Base-by-base conservation (phyloP, 2,329 filamentous ascomycete genomes). In the Aureobasidium subglaciale region DNA sequence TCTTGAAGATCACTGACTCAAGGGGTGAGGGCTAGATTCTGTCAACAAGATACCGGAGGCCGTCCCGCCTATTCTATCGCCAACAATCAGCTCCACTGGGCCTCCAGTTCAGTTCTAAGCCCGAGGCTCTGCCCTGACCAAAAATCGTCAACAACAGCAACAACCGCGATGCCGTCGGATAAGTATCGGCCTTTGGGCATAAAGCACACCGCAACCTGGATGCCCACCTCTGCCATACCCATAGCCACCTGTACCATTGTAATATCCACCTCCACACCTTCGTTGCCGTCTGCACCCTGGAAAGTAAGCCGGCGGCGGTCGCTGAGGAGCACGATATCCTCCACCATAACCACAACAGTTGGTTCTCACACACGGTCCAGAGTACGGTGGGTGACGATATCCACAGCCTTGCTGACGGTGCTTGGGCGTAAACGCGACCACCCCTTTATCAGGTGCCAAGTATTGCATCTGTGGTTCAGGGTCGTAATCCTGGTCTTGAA, bases 361-460 rank as follows among this genome's bases (percentile, higher is more conserved):
- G 29, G 18, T 8, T 32, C 48, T 32, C n/a, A 16, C 11, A 29
- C 20, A 38, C 2, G 32, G 8, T 13, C 46, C 46, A 9, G 25
- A 38, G 20, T 50, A 50, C 7, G 10, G 20, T 50, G 46, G 46
- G 35, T 22, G 7, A 32, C 35, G 35, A 41, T 41, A 41, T 6
- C 35, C 48, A 32, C 32, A 52, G 48, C 35, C 48, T 52, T 52
- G 48, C 48, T 52, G 48, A 52, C 25, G 16, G 15, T 41, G 41
- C 48, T 35, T 22, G 29, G 43, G 30, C 11, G 43, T 11, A 4
- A 30, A 11, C 10, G 20, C 7, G 20, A 35, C 37, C 22, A 5
- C n/a, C 22, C 11, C n/a, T 38, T 38, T 10, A 27, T n/a, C 5
- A 15, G 34, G 46, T 20, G 34, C 32, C n/a, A 18, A n/a, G 25